phyloP scores from a whole-genome alignment of 768 basidiomycete species.

The Suillus hirtellus region DNA sequence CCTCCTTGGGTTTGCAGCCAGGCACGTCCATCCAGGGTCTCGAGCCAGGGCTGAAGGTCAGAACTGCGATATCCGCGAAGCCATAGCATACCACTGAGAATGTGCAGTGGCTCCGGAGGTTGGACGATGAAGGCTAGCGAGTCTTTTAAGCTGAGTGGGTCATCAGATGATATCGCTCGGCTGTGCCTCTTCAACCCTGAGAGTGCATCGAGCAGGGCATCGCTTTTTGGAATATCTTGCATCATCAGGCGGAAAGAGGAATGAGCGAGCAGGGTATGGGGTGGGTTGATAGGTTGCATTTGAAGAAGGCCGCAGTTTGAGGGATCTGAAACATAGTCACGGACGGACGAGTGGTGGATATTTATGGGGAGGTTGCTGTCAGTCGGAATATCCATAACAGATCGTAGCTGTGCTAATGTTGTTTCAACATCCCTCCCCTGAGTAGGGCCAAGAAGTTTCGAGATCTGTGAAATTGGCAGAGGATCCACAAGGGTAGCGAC shows the following conservation, averaged over 20 bases:
- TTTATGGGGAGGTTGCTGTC: neutral
- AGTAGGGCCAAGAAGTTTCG: constrained; percentile 2
- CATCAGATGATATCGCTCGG: neutral
- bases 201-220: neutral
- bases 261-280: neutral
- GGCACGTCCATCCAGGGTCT: neutral
- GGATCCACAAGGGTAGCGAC: neutral
- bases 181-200: neutral
- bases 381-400: neutral
- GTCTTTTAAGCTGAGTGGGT: neutral
- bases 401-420: neutral
- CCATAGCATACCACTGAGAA: neutral
- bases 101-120: neutral
- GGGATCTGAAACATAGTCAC: neutral
- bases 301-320: neutral
- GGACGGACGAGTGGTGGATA: neutral
- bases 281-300: neutral
- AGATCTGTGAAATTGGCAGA: constrained; percentile 1
- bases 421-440: neutral
- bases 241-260: constrained; percentile 1
- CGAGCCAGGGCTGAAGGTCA: neutral
- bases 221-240: neutral
- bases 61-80: neutral
- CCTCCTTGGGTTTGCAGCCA: neutral
- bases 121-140: neutral